Percentiles rank a stretch among this genome's conserved stretches.
phyloP scores from a whole-genome alignment of 257 asterid species.

The Solanum raphanifolium region DNA sequence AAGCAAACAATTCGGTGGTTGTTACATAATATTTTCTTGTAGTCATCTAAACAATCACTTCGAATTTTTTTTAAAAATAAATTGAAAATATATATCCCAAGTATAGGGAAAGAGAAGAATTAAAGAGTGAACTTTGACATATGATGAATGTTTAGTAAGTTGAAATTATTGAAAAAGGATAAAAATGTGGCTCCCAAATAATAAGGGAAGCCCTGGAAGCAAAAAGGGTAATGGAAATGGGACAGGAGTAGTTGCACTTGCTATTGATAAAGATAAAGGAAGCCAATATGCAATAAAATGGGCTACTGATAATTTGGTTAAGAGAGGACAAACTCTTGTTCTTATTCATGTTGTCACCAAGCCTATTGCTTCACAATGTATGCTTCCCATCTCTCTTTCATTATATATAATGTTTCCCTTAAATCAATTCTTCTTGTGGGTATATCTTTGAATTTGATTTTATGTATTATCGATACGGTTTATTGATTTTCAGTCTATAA shows the following conservation, averaged over 20 bases:
- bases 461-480: too few relatives aligned
- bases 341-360: conserved; percentile 71
- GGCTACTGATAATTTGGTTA: conserved; percentile 56
- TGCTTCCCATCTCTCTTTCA: neutral
- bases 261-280: conserved; percentile 69
- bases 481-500: neutral
- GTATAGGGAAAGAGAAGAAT: neutral
- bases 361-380: conserved; percentile 24
- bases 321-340: conserved; percentile 53
- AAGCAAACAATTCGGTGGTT: neutral
- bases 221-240: neutral
- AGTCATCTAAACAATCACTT: neutral
- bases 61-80: neutral
- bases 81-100: neutral
- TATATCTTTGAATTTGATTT: neutral
- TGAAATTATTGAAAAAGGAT: neutral
- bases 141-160: neutral
- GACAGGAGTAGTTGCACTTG: conserved; percentile 70
- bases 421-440: neutral
- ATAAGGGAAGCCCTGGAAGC: conserved; percentile 6
- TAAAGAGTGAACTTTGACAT: neutral
- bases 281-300: conserved; percentile 80
- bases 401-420: neutral
- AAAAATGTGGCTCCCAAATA: conserved; percentile 51
- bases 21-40: neutral